Evolutionary conservation across 1,284 basidiomycete genomes (phyloP), one percentile per base, ranked within the genome.

Genomic region (Takashimella tepidaria): DNA sequence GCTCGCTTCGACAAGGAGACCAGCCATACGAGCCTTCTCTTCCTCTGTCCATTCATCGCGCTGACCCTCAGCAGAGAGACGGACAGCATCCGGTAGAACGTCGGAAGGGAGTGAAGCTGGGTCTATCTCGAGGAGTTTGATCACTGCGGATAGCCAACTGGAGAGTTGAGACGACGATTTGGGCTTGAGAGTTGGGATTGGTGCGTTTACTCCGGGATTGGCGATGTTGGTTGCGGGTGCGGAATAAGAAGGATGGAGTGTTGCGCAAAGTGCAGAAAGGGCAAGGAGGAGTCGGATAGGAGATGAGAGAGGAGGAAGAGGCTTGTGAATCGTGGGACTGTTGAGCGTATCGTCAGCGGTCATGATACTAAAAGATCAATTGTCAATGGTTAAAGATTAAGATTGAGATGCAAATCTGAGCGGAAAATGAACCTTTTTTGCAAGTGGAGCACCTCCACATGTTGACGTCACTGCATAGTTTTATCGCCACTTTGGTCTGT

Each of bases 41-140:
- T 61, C 61, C 1, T 51, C 47, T 13, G 41, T 48, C 71, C 70
- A 70, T 12, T 65, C 64, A 0, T 49, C 51, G 19, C 59, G 54
- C 41, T 68, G 63, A 3, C 60, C 66, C 6, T 53, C 49, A 0
- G 69, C 68, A 1, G 63, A 62, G 1, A 43, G n/a, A 0, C 53
- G 52, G 8, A 74, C 68, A 22, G 62, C 58, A 10, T 59, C 53
- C 0, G 61, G 55, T 3, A 59, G 58, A 20, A 72, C 67, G 5
- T 56, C 42, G 1, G 61, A 45, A 0, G 74, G 74, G 5, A 76
- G 58, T 19, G 57, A 55, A 11, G 51, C 64, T 16, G 56, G 54
- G 12, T 68, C 62, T 16, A 76, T 55, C 3, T 65, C 61, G 19
- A 75, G 54, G 19, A 74, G 59, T 51, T 68, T 62, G 41, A 62